A percentile compares a stretch with the other conserved stretches of the same genome.
Evolutionary conservation across 1,284 basidiomycete genomes (phyloP).

Genomic region (Sporisorium sorghi): DNA sequence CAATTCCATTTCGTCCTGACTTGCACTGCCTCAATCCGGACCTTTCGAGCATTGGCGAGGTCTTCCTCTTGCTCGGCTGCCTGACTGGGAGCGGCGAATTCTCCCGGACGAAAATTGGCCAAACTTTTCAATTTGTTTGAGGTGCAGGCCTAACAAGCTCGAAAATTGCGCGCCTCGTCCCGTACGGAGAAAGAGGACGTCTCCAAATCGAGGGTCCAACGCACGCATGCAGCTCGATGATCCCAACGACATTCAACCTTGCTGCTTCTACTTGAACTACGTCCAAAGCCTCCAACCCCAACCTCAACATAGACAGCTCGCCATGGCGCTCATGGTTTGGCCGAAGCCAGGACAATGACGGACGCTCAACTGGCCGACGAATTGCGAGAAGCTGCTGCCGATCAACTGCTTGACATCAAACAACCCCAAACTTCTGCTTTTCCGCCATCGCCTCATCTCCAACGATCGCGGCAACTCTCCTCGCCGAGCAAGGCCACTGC

Average conservation of each 20-base stretch:
- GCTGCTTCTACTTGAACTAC: not conserved
- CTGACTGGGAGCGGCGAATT: slow-evolving; percentile 1
- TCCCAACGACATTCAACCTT: not conserved
- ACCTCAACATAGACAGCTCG: not conserved
- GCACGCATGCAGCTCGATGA: slow-evolving; percentile 25
- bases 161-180: not conserved
- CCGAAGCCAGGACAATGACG: slow-evolving; percentile 15
- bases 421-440: slow-evolving; percentile 12
- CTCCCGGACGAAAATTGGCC: not conserved
- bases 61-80: not conserved
- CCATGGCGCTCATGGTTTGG: not conserved
- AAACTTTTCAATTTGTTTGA: not conserved
- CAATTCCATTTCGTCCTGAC: slow-evolving; percentile 1
- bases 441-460: slow-evolving; percentile 20
- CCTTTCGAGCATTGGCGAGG: too few relatives aligned
- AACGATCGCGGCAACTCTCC: not conserved
- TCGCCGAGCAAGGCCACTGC: not conserved
- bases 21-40: too few relatives aligned
- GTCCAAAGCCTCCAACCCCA: not conserved
- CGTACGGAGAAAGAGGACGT: too few relatives aligned
- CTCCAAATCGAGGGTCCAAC: slow-evolving; percentile 32
- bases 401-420: slow-evolving; percentile 46
- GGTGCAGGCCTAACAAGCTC: not conserved
- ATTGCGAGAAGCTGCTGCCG: slow-evolving; percentile 48
- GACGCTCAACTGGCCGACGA: slow-evolving; percentile 47